Evolutionary conservation across 345 rosid species (phyloP), one percentile per base, ranked within the genome.

Genomic region (Melastoma malabathricum): DNA sequence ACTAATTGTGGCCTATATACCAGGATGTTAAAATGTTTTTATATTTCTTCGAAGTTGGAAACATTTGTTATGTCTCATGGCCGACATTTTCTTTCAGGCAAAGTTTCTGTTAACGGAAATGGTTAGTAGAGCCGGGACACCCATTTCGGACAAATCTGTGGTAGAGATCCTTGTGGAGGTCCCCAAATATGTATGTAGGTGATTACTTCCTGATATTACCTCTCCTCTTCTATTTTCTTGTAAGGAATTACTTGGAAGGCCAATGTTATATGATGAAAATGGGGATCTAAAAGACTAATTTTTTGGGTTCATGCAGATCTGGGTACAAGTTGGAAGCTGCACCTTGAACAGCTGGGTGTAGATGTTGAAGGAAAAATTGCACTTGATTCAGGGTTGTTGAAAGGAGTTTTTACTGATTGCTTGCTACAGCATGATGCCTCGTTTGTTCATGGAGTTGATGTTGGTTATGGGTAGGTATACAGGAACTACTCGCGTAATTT

Each of bases 141-240:
- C 84, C 18, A 75, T 92, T 43, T 78, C 95, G 10, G 80, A 75
- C 48, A 75, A 71, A 52, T 59, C 84, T 41, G 65, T 70, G 68
- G 83, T 92, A 52, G 84, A 84, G 64, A 87, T 87, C 45, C 76
- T 44, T 49, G 94, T 87, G 17, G 88, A 82, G 74, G 58, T 83
- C 67, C 98, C 97, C 3, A 92, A 87, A 87, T 92, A 72, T 59
- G 97, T 87, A 83, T 92, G 98, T 84, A 92, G 97, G 98, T 92
- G 95, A 92, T 77, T 74, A 72, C 70, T 79, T 63, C 63, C 46
- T 8, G 43, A 54, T 20, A 53, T 58, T 48, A 9, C 47, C 17
- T 38, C 47, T 18, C 46, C 15, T 2, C 43, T 61, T 54, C 47
- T 9, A 4, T 54, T 27, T 47, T 6, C 15, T 34, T 22, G 31